Percentiles rank a stretch among this genome's conserved stretches.
phyloP scores from a whole-genome alignment of 2,329 filamentous ascomycete genomes.

The Domatiomyces globalis region DNA sequence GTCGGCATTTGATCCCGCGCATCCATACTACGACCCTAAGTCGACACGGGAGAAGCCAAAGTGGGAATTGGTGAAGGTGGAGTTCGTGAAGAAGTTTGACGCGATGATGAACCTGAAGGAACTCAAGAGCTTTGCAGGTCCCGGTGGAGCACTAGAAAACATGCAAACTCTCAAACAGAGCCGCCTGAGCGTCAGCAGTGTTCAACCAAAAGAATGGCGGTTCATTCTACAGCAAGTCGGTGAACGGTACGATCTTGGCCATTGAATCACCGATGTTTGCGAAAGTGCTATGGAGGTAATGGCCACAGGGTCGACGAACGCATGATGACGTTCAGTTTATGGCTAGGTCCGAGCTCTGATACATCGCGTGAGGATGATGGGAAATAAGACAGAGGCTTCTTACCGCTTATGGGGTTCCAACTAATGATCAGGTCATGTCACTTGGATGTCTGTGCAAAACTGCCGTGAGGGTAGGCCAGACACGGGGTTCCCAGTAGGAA shows the following conservation, averaged over 20 bases:
- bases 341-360: not conserved
- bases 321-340: not conserved
- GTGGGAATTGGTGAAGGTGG: slow-evolving; percentile 83
- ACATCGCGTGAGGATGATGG: no score
- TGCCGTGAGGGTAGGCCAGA: not conserved
- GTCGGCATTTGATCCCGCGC: slow-evolving; percentile 54
- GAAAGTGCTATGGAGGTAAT: not conserved
- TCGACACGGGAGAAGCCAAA: slow-evolving; percentile 55
- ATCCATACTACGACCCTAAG: slow-evolving; percentile 72
- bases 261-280: not conserved
- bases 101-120: slow-evolving; percentile 56
- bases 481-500: not conserved
- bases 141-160: slow-evolving; percentile 45
- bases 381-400: not conserved
- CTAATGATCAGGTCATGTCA: no score
- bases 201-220: slow-evolving; percentile 34
- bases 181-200: slow-evolving; percentile 58
- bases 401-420: not conserved
- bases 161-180: slow-evolving; percentile 76
- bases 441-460: no score
- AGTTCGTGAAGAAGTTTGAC: slow-evolving; percentile 70
- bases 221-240: slow-evolving; percentile 33
- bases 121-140: slow-evolving; percentile 49
- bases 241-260: slow-evolving; percentile 18
- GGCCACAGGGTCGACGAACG: not conserved